phyloP scores from a whole-genome alignment of 768 basidiomycete species.

The Nidularia pulvinata region DNA sequence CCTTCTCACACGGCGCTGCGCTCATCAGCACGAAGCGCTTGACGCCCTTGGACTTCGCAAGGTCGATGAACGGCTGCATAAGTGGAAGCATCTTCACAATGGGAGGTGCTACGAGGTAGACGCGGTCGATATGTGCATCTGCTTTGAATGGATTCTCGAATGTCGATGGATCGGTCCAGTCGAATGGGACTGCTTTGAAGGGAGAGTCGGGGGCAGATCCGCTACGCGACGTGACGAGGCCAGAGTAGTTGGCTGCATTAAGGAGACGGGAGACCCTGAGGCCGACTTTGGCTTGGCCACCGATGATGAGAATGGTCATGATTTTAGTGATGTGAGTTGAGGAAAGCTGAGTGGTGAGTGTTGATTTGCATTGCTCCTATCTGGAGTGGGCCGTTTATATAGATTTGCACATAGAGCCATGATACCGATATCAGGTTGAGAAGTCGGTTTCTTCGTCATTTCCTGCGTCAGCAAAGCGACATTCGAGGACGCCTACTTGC shows the following conservation, averaged over 20 bases:
- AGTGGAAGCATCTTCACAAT: background rate
- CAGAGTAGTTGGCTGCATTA: conserved; percentile 31
- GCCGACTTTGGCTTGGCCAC: background rate
- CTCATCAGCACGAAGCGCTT: conserved; percentile 30
- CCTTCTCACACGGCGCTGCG: conserved; percentile 16
- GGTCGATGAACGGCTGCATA: conserved; percentile 23
- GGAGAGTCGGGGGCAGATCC: conserved; percentile 17
- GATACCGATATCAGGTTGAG: too few relatives aligned
- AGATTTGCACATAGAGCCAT: too few relatives aligned
- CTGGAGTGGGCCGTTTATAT: too few relatives aligned
- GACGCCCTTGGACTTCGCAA: conserved; percentile 25
- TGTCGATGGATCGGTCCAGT: conserved; percentile 31
- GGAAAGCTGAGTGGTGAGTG: too few relatives aligned
- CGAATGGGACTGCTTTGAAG: conserved; percentile 25
- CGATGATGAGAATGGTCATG: conserved; percentile 2
- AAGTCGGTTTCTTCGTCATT: too few relatives aligned
- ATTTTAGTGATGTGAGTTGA: too few relatives aligned
- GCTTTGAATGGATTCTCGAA: conserved; percentile 25
- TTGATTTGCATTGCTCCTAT: too few relatives aligned
- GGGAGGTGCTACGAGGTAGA: conserved; percentile 27
- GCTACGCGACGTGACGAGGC: conserved; percentile 15
- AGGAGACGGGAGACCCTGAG: background rate
- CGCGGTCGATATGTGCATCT: conserved; percentile 18
- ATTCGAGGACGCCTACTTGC: too few relatives aligned
- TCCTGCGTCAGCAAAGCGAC: too few relatives aligned